Base-by-base conservation (phyloP, 2,329 filamentous ascomycete genomes). In the Aureobasidium sp. region DNA sequence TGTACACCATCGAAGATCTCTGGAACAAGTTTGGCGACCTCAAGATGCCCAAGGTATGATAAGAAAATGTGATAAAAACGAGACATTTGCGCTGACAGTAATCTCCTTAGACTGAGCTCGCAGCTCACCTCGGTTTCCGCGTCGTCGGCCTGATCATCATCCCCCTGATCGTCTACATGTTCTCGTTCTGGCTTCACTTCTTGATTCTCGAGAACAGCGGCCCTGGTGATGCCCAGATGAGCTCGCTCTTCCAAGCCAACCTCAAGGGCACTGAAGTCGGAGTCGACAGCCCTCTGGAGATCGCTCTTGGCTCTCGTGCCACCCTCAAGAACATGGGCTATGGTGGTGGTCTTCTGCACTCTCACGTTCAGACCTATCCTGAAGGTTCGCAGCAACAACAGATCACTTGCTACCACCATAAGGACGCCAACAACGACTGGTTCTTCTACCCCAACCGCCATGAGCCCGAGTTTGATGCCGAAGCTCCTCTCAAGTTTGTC, bases 241-340 rank as follows among this genome's bases (percentile, higher is more conserved):
- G 92, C 79, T 99, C 94, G 29, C 85, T 99, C 56, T 99, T 99
- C 84, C 94, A 99, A 75, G 94, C 95, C 52, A 99, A 99, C 73
- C 83, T 99, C 41, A 87, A 86, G 70, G 94, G 94, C 29, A 97
- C 93, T 12, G 89, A 95, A 67, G 93, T 99, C 65, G 93, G 93
- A 71, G 91, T 90, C 75, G 89, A 96, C 74, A 97, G 92, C 71
- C 94, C 95, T 26, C 83, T 99, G 17, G 94, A 99, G 73, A 82
- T 99, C 67, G 93, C 91, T 5, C 81, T 89, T 66, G 94, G 95
- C 29, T 99, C 94, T 39, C 86, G 89, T 63, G 89, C 88, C 9
- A 99, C 94, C 0, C 80, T 99, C 67, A 99, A 99, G 83, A 99
- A 99, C 75, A 99, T 97, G 94, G 94, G 94, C 36, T 99, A 99